Conservation (phyloP, 345 rosid species). For the Eucalyptus pauciflora region DNA sequence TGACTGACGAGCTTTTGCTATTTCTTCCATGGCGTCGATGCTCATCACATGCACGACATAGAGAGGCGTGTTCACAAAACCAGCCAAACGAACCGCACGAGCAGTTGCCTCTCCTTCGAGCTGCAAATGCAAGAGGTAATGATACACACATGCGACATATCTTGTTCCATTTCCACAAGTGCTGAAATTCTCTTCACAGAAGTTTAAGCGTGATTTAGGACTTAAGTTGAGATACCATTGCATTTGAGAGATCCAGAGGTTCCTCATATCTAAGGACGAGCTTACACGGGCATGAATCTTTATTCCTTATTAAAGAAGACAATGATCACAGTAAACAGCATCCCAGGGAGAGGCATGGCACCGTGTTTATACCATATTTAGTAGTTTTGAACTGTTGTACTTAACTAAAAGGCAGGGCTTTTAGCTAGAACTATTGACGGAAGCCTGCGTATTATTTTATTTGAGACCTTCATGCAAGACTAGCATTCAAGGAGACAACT, state of each 20-base stretch:
- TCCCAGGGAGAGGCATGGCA: not conserved
- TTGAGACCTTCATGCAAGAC: not conserved
- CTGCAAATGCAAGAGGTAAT: slow-evolving; percentile 21
- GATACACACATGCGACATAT: not conserved
- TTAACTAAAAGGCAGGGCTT: not conserved
- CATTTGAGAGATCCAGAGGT: not conserved
- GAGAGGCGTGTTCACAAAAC: slow-evolving; percentile 81
- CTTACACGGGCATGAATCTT: not conserved
- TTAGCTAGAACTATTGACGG: not conserved
- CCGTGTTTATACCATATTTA: not conserved
- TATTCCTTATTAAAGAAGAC: not conserved
- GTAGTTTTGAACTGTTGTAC: not conserved
- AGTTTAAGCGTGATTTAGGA: not conserved
- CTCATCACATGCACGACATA: slow-evolving; percentile 99
- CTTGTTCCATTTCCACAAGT: not conserved
- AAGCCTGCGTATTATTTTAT: not conserved
- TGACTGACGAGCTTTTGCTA: slow-evolving; percentile 85
- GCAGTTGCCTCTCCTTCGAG: slow-evolving; percentile 96
- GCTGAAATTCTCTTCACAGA: not conserved
- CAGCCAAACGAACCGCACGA: slow-evolving; percentile 85
- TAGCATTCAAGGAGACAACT: not conserved
- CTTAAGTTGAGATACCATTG: not conserved
- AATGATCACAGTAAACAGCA: not conserved
- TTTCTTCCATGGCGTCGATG: slow-evolving; percentile 95
- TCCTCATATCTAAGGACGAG: not conserved